These are phyloP conservation scores for Annulohypoxylon truncatum DNA, from an alignment of 2,329 filamentous ascomycete genomes.

Conservation along the genomic window DNA sequence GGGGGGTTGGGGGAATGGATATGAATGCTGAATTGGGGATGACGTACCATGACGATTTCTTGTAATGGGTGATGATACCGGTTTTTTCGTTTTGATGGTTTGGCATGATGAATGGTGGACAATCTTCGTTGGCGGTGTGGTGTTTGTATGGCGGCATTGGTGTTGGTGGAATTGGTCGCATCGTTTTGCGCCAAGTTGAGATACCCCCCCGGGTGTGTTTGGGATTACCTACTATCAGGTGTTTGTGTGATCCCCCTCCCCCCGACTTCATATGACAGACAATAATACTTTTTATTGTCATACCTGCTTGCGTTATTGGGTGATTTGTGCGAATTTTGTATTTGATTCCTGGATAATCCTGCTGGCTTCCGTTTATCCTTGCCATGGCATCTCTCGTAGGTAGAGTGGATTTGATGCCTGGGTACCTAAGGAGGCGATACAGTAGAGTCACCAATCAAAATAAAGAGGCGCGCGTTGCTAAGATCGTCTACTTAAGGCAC, in stretches of 20 bases:
- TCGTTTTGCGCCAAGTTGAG: conserved; percentile 33
- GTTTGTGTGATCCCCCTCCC: not conserved
- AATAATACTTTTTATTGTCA: not conserved
- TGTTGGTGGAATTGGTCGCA: not conserved
- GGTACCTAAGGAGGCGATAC: not conserved
- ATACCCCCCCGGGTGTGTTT: conserved; percentile 35
- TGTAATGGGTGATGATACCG: too few relatives aligned
- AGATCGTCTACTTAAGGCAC: too few relatives aligned
- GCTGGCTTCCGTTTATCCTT: not conserved
- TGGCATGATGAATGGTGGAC: not conserved
- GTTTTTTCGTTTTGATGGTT: too few relatives aligned
- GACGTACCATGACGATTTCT: too few relatives aligned
- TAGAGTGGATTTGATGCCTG: not conserved
- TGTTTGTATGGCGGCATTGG: not conserved
- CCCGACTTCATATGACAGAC: not conserved
- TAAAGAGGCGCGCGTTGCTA: too few relatives aligned
- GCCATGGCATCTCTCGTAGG: not conserved
- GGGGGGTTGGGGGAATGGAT: too few relatives aligned
- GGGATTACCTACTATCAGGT: not conserved
- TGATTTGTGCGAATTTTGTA: not conserved
- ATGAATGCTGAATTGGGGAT: too few relatives aligned
- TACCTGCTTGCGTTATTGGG: not conserved
- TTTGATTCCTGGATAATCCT: not conserved
- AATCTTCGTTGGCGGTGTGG: conserved; percentile 42
- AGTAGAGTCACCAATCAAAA: not conserved